A percentile compares a stretch with the other conserved stretches of the same genome.
phyloP scores from a whole-genome alignment of 1,284 basidiomycete species.

The Pseudozyma sp. region DNA sequence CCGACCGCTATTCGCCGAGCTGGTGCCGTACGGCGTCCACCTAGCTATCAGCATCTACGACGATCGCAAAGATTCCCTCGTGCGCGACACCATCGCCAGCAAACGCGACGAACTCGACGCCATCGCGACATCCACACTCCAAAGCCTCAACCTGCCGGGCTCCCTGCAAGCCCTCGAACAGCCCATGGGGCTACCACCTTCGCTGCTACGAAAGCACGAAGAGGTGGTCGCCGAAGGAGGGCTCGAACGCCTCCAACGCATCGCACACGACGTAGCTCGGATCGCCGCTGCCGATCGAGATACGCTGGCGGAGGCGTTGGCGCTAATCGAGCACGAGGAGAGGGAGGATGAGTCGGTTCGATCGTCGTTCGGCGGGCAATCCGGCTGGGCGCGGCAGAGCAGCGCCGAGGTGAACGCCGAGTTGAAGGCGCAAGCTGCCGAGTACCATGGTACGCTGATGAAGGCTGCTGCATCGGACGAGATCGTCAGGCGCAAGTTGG shows the following conservation, averaged over 20 bases:
- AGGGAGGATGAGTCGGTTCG: slow-evolving; percentile 81
- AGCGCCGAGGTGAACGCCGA: slow-evolving; percentile 73
- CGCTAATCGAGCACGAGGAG: slow-evolving; percentile 87
- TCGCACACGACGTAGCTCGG: slow-evolving; percentile 79
- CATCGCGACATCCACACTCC: slow-evolving; percentile 75
- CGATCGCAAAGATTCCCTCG: slow-evolving; percentile 80
- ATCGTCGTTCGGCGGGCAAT: slow-evolving; percentile 72
- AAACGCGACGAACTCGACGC: slow-evolving; percentile 78
- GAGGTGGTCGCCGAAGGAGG: slow-evolving; percentile 85
- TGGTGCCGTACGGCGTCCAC: slow-evolving; percentile 88
- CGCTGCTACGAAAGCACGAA: slow-evolving; percentile 85
- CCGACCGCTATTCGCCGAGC: slow-evolving; percentile 77
- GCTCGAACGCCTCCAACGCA: slow-evolving; percentile 77
- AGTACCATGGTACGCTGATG: slow-evolving; percentile 52
- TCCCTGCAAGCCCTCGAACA: slow-evolving; percentile 88
- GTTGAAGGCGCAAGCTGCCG: slow-evolving; percentile 42
- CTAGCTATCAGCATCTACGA: slow-evolving; percentile 91
- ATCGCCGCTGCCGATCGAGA: slow-evolving; percentile 76
- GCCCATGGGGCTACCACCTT: slow-evolving; percentile 87
- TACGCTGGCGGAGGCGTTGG: slow-evolving; percentile 82
- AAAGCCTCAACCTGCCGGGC: slow-evolving; percentile 82
- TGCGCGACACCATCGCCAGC: slow-evolving; percentile 78
- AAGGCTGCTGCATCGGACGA: slow-evolving; percentile 57
- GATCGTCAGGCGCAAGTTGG: slow-evolving; percentile 71
- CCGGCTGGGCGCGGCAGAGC: slow-evolving; percentile 66